Conservation (phyloP, 768 basidiomycete species). For the Mycena albidolilacea region DNA sequence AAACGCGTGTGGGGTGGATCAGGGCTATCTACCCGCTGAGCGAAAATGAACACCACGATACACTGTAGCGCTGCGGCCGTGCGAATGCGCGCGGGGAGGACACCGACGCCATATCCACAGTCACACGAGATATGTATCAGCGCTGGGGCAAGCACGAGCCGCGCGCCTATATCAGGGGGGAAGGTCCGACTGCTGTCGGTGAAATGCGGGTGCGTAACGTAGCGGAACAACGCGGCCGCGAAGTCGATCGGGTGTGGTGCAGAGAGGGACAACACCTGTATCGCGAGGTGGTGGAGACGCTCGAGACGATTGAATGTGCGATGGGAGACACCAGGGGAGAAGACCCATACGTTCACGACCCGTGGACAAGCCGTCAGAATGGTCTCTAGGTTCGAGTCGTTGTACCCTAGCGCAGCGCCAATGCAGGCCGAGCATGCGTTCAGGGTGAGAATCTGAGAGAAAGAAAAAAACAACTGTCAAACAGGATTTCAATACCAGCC, state of each 20-base stretch:
- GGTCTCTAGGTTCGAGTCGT: not conserved
- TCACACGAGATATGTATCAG: not conserved
- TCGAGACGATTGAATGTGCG: not conserved
- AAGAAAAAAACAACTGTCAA: too few relatives aligned
- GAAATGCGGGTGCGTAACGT: not conserved
- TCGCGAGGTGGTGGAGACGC: not conserved
- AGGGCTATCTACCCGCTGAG: not conserved
- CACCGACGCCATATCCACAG: not conserved
- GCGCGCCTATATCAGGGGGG: not conserved
- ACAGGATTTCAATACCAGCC: too few relatives aligned
- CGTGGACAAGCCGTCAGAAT: not conserved
- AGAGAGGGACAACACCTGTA: not conserved
- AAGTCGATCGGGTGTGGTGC: not conserved
- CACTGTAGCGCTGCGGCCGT: not conserved
- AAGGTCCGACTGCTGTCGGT: not conserved
- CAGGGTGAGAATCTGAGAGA: too few relatives aligned
- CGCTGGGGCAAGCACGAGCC: not conserved
- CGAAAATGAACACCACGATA: not conserved
- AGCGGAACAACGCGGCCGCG: not conserved
- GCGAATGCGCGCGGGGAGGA: not conserved
- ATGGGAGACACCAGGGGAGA: not conserved
- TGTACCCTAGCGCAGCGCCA: slow-evolving; percentile 1
- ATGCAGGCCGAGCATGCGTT: not conserved
- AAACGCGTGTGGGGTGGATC: not conserved
- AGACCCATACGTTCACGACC: not conserved